These are phyloP conservation scores for Elsinoe australis DNA, from an alignment of 2,329 filamentous ascomycete genomes.

Conservation along the genomic window DNA sequence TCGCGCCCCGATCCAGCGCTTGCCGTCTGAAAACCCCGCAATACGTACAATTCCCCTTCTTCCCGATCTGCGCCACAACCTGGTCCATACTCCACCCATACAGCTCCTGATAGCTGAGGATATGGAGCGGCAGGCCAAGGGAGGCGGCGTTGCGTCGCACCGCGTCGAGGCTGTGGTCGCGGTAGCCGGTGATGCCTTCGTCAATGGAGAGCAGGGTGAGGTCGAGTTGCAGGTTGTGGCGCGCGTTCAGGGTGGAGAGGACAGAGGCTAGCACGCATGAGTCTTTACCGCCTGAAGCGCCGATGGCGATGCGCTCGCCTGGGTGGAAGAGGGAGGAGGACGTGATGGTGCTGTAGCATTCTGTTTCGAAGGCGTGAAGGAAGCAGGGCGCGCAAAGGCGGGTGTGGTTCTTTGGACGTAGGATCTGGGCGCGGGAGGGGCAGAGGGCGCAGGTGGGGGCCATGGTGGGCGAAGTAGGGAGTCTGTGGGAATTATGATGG, in stretches of 20 bases:
- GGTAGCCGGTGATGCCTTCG: constrained; percentile 93
- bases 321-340: constrained; percentile 70
- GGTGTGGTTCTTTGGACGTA: constrained; percentile 88
- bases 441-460: constrained; percentile 59
- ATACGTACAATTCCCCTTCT: constrained; percentile 98
- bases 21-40: constrained; percentile 94
- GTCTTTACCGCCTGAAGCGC: constrained; percentile 94
- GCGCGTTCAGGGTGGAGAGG: constrained; percentile 86
- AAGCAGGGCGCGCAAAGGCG: constrained; percentile 91
- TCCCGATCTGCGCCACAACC: constrained; percentile 90
- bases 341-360: constrained; percentile 87
- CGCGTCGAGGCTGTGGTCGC: constrained; percentile 91
- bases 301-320: constrained; percentile 86
- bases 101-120: constrained; percentile 85
- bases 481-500: too few relatives aligned
- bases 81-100: constrained; percentile 99
- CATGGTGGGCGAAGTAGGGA: too few relatives aligned
- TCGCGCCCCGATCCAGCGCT: constrained; percentile 85
- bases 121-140: constrained; percentile 84
- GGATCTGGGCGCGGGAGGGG: constrained; percentile 73
- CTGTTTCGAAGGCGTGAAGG: constrained; percentile 76
- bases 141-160: constrained; percentile 89
- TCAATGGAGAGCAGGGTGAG: constrained; percentile 86
- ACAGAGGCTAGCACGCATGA: constrained; percentile 93
- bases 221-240: constrained; percentile 77